A percentile compares a stretch with the other conserved stretches of the same genome.
Conservation (phyloP, 2,329 filamentous ascomycete species). For the Plenodomus tracheiphilus region DNA sequence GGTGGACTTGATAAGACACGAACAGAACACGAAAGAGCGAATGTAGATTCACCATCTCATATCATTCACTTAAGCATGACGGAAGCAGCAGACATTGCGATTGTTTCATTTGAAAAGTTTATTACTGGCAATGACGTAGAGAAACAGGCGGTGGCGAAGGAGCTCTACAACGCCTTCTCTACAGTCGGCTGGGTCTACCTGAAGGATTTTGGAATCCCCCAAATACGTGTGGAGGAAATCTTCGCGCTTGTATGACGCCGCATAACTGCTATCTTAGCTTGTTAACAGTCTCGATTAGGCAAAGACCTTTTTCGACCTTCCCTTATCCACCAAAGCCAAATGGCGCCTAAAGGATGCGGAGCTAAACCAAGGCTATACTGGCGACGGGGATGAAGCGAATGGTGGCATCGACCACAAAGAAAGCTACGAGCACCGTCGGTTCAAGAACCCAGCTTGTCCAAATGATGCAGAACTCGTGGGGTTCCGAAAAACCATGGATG, state of each 20-base stretch:
- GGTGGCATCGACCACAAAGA: constrained; percentile 35
- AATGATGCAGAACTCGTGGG: constrained; percentile 22
- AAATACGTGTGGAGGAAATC: constrained; percentile 34
- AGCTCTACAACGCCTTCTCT: constrained; percentile 46
- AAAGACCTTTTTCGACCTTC: constrained; percentile 43
- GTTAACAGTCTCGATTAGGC: constrained; percentile 12
- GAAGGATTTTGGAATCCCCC: constrained; percentile 45
- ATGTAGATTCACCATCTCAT: no score
- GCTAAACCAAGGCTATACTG: constrained; percentile 46
- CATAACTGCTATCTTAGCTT: neutral
- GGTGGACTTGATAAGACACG: neutral
- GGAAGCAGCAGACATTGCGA: constrained; percentile 22
- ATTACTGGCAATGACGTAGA: constrained; percentile 24
- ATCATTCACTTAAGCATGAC: constrained; percentile 1
- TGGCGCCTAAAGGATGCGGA: constrained; percentile 44
- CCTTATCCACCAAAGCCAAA: constrained; percentile 34
- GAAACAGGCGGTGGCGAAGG: constrained; percentile 23
- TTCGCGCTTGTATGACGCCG: constrained; percentile 32
- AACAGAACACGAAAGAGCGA: neutral
- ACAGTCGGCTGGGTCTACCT: constrained; percentile 50
- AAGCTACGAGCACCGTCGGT: constrained; percentile 27
- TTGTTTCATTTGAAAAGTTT: constrained; percentile 31
- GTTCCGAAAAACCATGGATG: constrained; percentile 27
- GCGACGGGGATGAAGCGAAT: constrained; percentile 42
- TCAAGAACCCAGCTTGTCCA: constrained; percentile 25